Percentiles rank a stretch among this genome's conserved stretches.
phyloP scores from a whole-genome alignment of 257 asterid genomes.

The Linderniella brevidens region DNA sequence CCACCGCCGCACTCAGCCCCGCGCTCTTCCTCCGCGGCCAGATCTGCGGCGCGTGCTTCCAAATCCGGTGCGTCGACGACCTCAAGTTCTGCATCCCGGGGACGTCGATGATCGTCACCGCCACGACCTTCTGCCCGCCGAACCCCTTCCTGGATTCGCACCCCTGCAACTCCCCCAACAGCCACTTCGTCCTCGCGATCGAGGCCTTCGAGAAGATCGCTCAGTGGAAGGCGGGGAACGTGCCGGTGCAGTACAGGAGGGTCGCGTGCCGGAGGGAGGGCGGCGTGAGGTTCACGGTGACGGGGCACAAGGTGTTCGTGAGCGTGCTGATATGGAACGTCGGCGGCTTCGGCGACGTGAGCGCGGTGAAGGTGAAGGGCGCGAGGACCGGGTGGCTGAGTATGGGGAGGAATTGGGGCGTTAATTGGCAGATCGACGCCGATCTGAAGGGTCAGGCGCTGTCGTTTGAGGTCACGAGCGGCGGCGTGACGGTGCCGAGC shows the following conservation, averaged over 20 bases:
- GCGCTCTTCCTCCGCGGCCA: slow-evolving; percentile 64
- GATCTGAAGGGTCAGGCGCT: slow-evolving; percentile 40
- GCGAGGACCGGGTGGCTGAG: slow-evolving; percentile 50
- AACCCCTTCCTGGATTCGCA: slow-evolving; percentile 55
- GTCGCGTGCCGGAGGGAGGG: slow-evolving; percentile 45
- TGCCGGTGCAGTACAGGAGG: slow-evolving; percentile 73
- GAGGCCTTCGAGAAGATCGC: slow-evolving; percentile 93
- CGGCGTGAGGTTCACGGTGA: slow-evolving; percentile 32
- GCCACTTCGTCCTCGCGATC: slow-evolving; percentile 80
- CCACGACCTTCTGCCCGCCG: slow-evolving; percentile 91
- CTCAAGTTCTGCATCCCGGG: slow-evolving; percentile 91
- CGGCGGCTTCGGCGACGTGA: slow-evolving; percentile 40
- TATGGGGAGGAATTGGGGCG: slow-evolving; percentile 62
- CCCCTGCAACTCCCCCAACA: slow-evolving; percentile 76
- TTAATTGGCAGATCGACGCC: slow-evolving; percentile 43
- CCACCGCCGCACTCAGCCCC: slow-evolving; percentile 57
- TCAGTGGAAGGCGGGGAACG: slow-evolving; percentile 79
- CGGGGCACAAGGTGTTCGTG: slow-evolving; percentile 33
- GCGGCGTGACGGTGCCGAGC: slow-evolving; percentile 25
- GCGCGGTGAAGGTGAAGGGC: slow-evolving; percentile 47
- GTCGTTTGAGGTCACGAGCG: slow-evolving; percentile 45
- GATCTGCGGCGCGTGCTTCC: slow-evolving; percentile 96
- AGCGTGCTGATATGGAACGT: slow-evolving; percentile 43
- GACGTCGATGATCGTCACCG: slow-evolving; percentile 71
- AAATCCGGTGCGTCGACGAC: slow-evolving; percentile 77